A percentile compares a stretch with the other conserved stretches of the same genome.
Conservation (phyloP, 2,329 filamentous ascomycete genomes). For the Microsporum audouinii region DNA sequence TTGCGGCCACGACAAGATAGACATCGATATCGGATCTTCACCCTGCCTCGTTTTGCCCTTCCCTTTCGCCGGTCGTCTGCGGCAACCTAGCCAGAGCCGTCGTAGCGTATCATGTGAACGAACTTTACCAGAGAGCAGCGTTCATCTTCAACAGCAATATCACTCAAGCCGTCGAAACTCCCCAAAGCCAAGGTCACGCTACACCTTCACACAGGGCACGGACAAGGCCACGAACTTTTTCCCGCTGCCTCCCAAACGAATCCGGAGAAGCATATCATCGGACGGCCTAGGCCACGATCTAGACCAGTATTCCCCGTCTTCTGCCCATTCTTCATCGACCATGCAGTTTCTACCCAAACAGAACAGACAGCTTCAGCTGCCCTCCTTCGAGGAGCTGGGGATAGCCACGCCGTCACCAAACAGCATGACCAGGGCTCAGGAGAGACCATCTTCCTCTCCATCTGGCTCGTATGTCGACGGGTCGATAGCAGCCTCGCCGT, state of each 20-base stretch:
- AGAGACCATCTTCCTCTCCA: neutral
- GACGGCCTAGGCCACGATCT: conserved; percentile 3
- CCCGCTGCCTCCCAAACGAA: conserved; percentile 3
- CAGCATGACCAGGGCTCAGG: neutral
- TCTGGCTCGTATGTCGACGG: conserved; percentile 1
- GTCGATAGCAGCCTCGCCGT: neutral
- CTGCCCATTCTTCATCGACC: conserved; percentile 21
- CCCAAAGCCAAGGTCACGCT: neutral
- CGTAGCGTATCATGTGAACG: conserved; percentile 10
- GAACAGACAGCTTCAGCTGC: conserved; percentile 37
- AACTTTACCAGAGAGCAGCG: conserved; percentile 6
- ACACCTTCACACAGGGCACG: neutral
- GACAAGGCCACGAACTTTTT: neutral
- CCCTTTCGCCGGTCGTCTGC: neutral
- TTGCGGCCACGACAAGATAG: neutral
- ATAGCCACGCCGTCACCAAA: conserved; percentile 33
- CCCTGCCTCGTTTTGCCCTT: neutral
- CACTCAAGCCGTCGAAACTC: neutral
- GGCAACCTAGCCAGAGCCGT: conserved; percentile 2
- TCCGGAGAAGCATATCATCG: conserved; percentile 11
- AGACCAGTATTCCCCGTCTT: conserved; percentile 18
- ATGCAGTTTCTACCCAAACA: conserved; percentile 29
- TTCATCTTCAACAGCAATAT: neutral
- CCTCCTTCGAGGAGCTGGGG: conserved; percentile 43
- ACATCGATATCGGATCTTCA: neutral